Evolutionary conservation across 352 stramenopile species (phyloP).

Genomic region (Globisporangium alternatum): DNA sequence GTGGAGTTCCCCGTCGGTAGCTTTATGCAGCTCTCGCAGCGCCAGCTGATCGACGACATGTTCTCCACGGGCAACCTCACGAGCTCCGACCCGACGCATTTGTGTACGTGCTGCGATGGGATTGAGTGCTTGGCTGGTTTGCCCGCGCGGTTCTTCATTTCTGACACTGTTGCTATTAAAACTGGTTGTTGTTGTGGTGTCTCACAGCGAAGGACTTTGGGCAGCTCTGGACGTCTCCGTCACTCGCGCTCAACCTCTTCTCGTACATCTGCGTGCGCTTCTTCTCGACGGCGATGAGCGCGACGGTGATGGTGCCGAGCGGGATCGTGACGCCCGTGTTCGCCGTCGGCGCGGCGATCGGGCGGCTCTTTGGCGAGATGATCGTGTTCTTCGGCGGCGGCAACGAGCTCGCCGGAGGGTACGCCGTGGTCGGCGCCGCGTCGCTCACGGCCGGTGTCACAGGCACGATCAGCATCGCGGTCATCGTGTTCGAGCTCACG

Average conservation of each 20-base stretch:
- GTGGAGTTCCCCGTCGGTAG: constrained; percentile 72
- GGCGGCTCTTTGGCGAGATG: constrained; percentile 88
- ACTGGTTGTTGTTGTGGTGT: not conserved
- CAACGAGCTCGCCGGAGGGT: constrained; percentile 57
- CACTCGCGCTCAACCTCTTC: constrained; percentile 62
- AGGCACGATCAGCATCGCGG: constrained; percentile 71
- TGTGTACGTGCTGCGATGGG: constrained; percentile 18
- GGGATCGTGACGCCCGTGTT: constrained; percentile 92
- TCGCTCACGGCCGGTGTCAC: constrained; percentile 82
- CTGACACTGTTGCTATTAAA: not conserved
- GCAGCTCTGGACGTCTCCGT: constrained; percentile 58
- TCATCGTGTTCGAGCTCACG: constrained; percentile 89
- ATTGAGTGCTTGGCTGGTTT: not conserved
- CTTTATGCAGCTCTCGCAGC: constrained; percentile 78
- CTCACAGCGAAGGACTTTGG: constrained; percentile 36
- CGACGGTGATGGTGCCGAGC: constrained; percentile 84
- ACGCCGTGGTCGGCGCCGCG: constrained; percentile 77
- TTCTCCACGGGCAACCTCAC: constrained; percentile 68
- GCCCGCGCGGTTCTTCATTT: not conserved
- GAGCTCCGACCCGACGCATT: constrained; percentile 27
- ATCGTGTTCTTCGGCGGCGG: constrained; percentile 51
- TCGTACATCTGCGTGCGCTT: constrained; percentile 74
- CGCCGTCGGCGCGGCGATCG: constrained; percentile 82
- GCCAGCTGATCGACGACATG: constrained; percentile 85
- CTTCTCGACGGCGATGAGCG: constrained; percentile 69